Base-by-base conservation (phyloP, 768 basidiomycete species). In the Mycena belliarum region DNA sequence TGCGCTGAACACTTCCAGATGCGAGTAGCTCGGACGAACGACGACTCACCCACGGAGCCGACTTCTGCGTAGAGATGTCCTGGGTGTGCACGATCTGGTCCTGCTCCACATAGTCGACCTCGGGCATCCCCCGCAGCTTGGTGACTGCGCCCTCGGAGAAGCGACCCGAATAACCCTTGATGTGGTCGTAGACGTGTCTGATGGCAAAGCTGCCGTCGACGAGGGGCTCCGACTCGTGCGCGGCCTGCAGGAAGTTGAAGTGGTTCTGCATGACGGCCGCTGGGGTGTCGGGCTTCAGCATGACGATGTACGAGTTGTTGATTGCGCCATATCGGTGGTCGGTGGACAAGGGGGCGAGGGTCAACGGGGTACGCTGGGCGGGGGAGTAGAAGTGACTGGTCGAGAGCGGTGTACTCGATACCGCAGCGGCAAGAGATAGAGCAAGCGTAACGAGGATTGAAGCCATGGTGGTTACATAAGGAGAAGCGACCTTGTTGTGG, bases 231-330 rank as follows among this genome's bases (percentile, higher is more conserved):
- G 83, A 78, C 45, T 75, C 69, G 48, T 84, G 79, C 37, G 88
- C 85, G n/a, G 70, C 73, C 69, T 88, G 76, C 50, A 97, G 74
- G 73, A 90, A 87, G 71, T 88, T 87, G 73, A 94, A 73, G 70
- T 96, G 94, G 72, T 87, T 89, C 66, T 83, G 74, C 70, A 88
- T 77, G 38, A 87, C 74, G 18, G 77, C 71, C 10, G 79, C 66
- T 5, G 85, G 77, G 14, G 88, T 61, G 55, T 83, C 86, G 57
- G 86, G 80, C 81, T 92, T 93, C 62, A 98, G 79, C 70, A 94
- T 82, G 71, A 98, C 84, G 61, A 98, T 93, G 77, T 98, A 98
- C n/a, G 92, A 91, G 79, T 95, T 89, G 76, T 89, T 87, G 70
- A 95, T 76, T 55, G 83, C 77, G 49, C 87, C 85, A 73, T 90